Evolutionary conservation across 495 filamentous ascomycete genomes (phyloP), one percentile per base, ranked within the genome.

Genomic region (Hypoxylon subgilvum): DNA sequence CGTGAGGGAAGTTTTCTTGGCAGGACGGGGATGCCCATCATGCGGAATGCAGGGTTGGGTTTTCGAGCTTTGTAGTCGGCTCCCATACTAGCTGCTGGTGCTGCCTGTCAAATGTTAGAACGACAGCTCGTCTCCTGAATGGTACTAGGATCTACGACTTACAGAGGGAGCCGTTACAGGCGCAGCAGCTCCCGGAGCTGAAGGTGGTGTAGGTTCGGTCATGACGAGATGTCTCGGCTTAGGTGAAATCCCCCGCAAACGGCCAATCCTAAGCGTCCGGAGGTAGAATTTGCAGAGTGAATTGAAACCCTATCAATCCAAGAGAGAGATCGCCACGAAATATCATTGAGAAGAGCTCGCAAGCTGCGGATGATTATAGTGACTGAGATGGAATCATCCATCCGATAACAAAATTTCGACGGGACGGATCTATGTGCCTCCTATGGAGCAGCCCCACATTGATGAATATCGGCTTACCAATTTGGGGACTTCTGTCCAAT

Each of bases 1-100:
- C 95, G 86, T 9, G 94, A 99, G 14, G 94, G 94, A 7, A 99
- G 85, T 76, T 88, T 92, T 64, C 87, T 79, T 12, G 88, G 86
- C 54, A 95, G 79, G 47, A 83, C 86, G 18, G 92, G 92, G 52
- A 97, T 76, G 70, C 90, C 90, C 74, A 92, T 84, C 83, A 90
- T 89, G 63, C 80, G 85, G 56, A 88, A 80, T 13, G 82, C 87
- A 32, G 84, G 88, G 70, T 92, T 92, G 2, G 77, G 76, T 32
- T 77, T 78, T 2, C 81, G 74, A 16, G 79, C 68, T 43, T 81
- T 81, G 41, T 78, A 69, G 42, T 67, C 38, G 39, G 64, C 65
- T 41, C 71, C 71, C 16, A 78, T 61, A 10, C 72, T 49, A 62
- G 44, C 21, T 13, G 48, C 30, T n/a, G 18, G 31, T 19, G 53